Evolutionary conservation across 1,139 yeast species (phyloP).

Genomic region (Ogataea hybrid): DNA sequence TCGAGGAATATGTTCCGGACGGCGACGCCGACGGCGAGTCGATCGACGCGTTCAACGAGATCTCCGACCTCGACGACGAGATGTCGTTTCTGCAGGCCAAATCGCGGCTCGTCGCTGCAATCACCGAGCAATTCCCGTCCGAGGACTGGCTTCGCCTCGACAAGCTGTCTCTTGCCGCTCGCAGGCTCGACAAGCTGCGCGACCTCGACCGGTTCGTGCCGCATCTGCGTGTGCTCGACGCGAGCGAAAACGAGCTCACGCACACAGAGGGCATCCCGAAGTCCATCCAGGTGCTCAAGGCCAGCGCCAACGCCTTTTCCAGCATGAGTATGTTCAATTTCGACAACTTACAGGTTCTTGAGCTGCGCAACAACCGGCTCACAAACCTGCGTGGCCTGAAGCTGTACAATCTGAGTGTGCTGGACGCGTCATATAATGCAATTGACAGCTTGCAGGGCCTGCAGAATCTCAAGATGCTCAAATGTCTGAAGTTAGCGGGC

Average conservation of each 20-base stretch:
- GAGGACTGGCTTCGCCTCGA: constrained; percentile 44
- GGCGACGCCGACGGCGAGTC: constrained; percentile 11
- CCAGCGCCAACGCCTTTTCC: constrained; percentile 40
- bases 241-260: constrained; percentile 43
- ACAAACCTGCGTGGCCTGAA: constrained; percentile 40
- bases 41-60: constrained; percentile 16
- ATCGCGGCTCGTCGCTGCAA: constrained; percentile 42
- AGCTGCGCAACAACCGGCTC: constrained; percentile 41
- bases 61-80: constrained; percentile 26
- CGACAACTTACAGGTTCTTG: constrained; percentile 43
- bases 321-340: constrained; percentile 43
- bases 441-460: constrained; percentile 40
- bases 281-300: constrained; percentile 37
- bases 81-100: constrained; percentile 51
- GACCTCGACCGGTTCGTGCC: constrained; percentile 48
- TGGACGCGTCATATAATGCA: constrained; percentile 43
- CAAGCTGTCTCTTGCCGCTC: constrained; percentile 38
- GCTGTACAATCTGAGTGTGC: constrained; percentile 39
- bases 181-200: constrained; percentile 38
- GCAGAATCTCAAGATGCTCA: constrained; percentile 40
- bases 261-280: constrained; percentile 49
- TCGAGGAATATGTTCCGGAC: constrained; percentile 17
- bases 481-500: constrained; percentile 41
- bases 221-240: constrained; percentile 37
- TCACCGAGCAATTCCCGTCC: constrained; percentile 44